phyloP scores from a whole-genome alignment of 192 early-diverging fungal species.

The Rhizophlyctis rosea region DNA sequence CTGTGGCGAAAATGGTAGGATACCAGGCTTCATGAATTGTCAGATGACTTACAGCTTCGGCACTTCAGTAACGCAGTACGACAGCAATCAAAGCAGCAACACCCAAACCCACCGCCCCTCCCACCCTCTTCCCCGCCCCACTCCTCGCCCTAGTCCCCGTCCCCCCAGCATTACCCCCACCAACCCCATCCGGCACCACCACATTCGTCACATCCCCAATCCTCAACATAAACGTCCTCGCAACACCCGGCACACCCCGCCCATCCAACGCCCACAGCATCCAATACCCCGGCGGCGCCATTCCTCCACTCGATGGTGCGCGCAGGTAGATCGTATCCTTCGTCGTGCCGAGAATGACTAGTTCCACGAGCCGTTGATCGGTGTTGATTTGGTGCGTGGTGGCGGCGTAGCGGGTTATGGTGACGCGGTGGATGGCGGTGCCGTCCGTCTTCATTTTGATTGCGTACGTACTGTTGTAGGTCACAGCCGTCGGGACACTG shows the following conservation, averaged over 20 bases:
- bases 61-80: no score
- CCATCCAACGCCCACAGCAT: conserved; percentile 7
- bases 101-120: no score
- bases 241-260: conserved; percentile 13
- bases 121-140: no score
- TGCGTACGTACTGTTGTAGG: conserved; percentile 9
- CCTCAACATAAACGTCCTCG: not conserved
- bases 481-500: conserved; percentile 3
- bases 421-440: conserved; percentile 3
- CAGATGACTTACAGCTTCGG: no score
- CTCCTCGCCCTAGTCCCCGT: no score
- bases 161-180: not conserved
- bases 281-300: conserved; percentile 18
- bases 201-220: not conserved
- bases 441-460: conserved; percentile 7
- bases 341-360: not conserved
- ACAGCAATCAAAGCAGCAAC: no score
- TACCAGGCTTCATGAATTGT: no score
- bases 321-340: not conserved
- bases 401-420: conserved; percentile 11
- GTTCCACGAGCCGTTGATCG: conserved; percentile 11
- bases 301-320: not conserved
- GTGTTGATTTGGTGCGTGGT: conserved; percentile 20
- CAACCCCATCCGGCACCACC: not conserved
- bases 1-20: no score